Evolutionary conservation across 495 filamentous ascomycete genomes (phyloP), one percentile per base, ranked within the genome.

Genomic region (Chlorociboria aeruginascens): DNA sequence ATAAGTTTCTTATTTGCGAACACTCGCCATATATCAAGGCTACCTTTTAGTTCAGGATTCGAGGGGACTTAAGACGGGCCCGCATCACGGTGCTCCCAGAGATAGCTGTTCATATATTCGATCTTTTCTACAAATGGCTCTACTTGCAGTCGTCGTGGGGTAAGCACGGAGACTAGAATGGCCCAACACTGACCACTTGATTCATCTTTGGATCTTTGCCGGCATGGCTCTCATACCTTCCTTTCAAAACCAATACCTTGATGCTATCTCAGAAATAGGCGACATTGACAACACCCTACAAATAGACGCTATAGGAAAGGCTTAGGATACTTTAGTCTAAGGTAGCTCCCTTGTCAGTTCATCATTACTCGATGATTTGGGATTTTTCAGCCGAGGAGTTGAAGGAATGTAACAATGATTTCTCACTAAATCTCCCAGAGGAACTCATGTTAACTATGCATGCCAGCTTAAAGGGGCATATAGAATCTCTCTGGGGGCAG

Each of bases 121-220:
- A 40, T n/a, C 13, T 48, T 10, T 48, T 48, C 30, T 40, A 40
- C 20, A 13, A 32, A 0, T 41, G 36, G 36, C 46, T 48, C 20
- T 45, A 46, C 43, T 25, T 8, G n/a, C 31, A 36, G 14, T 8
- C 12, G 7, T 11, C 36, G 7, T 42, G 29, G 37, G 31, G 28
- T 16, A 17, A 42, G 17, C 8, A 42, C 35, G 46, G 11, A 13
- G n/a, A 40, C 28, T 41, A 10, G 29, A 40, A 2, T 48, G 45
- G 45, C 36, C 45, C 8, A 16, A 32, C 8, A 13, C 30, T 32
- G n/a, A n/a, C n/a, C n/a, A 40, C 28, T 16, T 40, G 3, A 29
- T 48, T 16, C 13, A 48, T 8, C 45, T 48, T 28, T 48, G 41
- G 10, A 14, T 47, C 20, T 48, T 48, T 33, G 36, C 36, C 2